A percentile compares a stretch with the other conserved stretches of the same genome.
Conservation (phyloP, 345 rosid genomes). For the Ailanthus altissimus region DNA sequence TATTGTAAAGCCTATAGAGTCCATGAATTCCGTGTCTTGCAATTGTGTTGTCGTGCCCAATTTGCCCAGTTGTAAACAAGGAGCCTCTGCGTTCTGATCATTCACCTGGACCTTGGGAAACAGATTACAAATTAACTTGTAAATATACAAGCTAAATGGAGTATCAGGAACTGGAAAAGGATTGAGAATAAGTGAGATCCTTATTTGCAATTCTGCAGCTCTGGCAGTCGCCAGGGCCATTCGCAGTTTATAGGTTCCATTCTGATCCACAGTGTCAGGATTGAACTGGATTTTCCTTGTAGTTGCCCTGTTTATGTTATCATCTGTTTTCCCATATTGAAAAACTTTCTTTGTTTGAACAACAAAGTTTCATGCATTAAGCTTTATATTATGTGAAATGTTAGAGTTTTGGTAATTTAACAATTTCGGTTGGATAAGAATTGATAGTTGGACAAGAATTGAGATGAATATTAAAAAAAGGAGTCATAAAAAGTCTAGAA, state of each 20-base stretch:
- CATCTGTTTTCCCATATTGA: slow-evolving; percentile 31
- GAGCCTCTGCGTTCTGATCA: slow-evolving; percentile 28
- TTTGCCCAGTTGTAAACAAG: slow-evolving; percentile 55
- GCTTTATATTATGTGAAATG: no score
- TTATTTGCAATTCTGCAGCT: slow-evolving; percentile 52
- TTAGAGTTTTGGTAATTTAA: no score
- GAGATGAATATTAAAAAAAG: no score
- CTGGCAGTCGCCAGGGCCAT: slow-evolving; percentile 61
- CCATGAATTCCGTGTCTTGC: slow-evolving; percentile 74
- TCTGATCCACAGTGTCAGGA: slow-evolving; percentile 24
- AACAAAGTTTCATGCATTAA: background rate
- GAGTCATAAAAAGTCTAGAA: no score
- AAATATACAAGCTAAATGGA: background rate
- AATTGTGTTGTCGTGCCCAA: slow-evolving; percentile 66
- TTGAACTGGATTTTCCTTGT: slow-evolving; percentile 64
- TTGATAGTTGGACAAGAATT: no score
- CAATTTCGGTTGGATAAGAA: no score
- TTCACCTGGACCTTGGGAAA: slow-evolving; percentile 42
- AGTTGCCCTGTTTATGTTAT: slow-evolving; percentile 34
- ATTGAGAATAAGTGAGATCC: background rate
- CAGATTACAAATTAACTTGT: background rate
- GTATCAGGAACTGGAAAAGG: background rate
- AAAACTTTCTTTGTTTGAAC: background rate
- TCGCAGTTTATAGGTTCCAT: slow-evolving; percentile 42
- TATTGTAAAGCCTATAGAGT: slow-evolving; percentile 46